phyloP scores from a whole-genome alignment of 2,329 filamentous ascomycete species.

The Claviceps digitariae region DNA sequence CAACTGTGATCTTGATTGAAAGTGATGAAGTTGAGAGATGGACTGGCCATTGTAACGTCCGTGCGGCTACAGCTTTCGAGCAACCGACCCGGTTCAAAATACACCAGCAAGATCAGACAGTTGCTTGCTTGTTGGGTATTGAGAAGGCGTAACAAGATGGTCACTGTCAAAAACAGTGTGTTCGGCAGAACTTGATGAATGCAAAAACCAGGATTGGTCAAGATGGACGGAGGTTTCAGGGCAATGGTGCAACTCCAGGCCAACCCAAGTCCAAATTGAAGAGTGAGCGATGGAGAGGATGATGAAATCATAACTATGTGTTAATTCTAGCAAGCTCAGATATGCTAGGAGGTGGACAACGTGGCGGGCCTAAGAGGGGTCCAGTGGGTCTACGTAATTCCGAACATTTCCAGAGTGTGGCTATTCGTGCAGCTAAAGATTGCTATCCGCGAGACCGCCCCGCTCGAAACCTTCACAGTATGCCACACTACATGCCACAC shows the following conservation, averaged over 20 bases:
- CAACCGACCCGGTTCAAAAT: not conserved
- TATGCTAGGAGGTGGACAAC: too few species aligned
- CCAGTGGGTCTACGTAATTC: too few species aligned
- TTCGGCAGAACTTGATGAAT: not conserved
- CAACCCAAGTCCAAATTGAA: not conserved
- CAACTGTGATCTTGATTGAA: slow-evolving; percentile 99
- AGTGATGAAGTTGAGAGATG: slow-evolving; percentile 89
- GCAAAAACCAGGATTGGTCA: not conserved
- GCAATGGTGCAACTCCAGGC: not conserved
- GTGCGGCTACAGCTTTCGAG: not conserved
- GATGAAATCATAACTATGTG: not conserved
- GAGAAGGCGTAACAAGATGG: not conserved
- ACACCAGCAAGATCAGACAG: not conserved
- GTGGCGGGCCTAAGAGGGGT: too few species aligned
- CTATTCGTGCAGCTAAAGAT: too few species aligned
- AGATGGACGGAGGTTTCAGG: not conserved
- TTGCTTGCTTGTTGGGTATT: not conserved
- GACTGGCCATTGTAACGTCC: slow-evolving; percentile 42
- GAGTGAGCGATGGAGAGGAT: not conserved
- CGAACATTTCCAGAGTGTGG: too few species aligned
- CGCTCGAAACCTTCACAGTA: too few species aligned
- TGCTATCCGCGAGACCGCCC: too few species aligned
- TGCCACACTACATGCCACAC: too few species aligned
- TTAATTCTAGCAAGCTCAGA: too few species aligned
- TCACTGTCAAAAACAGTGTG: not conserved